phyloP scores from a whole-genome alignment of 2,329 filamentous ascomycete species.

The Sporothrix mexicana region DNA sequence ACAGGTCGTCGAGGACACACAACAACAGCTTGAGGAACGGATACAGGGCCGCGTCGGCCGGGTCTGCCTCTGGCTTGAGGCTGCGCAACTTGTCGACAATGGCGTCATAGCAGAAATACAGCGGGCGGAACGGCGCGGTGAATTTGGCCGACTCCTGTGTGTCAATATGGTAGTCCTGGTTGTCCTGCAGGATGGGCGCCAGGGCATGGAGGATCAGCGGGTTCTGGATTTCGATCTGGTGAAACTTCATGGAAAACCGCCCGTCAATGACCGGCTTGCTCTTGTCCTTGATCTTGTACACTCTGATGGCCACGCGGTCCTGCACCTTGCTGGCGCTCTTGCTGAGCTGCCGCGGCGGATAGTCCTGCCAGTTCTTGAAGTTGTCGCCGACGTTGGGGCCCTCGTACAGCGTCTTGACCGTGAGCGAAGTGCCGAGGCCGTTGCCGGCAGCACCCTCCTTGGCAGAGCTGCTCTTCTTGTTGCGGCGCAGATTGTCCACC shows the following conservation, averaged over 20 bases:
- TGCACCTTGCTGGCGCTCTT: slow-evolving; percentile 47
- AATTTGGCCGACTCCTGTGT: slow-evolving; percentile 48
- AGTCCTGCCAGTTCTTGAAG: slow-evolving; percentile 49
- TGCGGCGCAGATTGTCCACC: background rate
- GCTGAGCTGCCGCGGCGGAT: slow-evolving; percentile 51
- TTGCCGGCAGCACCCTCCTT: slow-evolving; percentile 29
- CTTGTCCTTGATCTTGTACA: slow-evolving; percentile 54
- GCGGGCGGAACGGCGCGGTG: slow-evolving; percentile 48
- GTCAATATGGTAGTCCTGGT: slow-evolving; percentile 50
- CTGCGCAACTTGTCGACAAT: slow-evolving; percentile 45
- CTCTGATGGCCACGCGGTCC: slow-evolving; percentile 51
- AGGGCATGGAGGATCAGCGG: slow-evolving; percentile 50
- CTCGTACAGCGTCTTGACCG: slow-evolving; percentile 51
- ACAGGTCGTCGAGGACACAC: slow-evolving; percentile 51
- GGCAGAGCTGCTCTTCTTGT: background rate
- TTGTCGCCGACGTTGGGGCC: slow-evolving; percentile 40
- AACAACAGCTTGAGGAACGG: slow-evolving; percentile 51
- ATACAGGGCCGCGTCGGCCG: slow-evolving; percentile 43
- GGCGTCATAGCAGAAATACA: slow-evolving; percentile 54
- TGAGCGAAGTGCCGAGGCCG: slow-evolving; percentile 37
- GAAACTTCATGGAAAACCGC: slow-evolving; percentile 48
- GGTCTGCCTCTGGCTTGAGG: slow-evolving; percentile 34
- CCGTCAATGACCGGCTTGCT: slow-evolving; percentile 50
- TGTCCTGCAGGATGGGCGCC: slow-evolving; percentile 50
- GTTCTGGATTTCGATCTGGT: slow-evolving; percentile 53